Evolutionary conservation across 2,329 filamentous ascomycete genomes (phyloP).

Genomic region (Sordariomycetes sp.): DNA sequence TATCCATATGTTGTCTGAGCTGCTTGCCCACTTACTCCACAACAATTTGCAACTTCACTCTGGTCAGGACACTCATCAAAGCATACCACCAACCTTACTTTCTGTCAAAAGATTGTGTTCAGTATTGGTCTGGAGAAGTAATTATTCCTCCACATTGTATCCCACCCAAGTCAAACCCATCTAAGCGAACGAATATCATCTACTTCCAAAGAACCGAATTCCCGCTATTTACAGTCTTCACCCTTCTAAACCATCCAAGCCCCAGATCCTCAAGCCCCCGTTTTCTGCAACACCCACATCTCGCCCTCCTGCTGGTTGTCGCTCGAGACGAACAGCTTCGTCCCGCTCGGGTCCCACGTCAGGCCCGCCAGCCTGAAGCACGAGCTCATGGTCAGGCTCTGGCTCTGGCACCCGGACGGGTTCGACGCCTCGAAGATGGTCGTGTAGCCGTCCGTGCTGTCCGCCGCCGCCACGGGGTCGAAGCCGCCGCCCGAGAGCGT

Average conservation of each 20-base stretch:
- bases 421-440: slow-evolving; percentile 21
- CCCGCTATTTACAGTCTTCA: too few species aligned
- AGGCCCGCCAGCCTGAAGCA: slow-evolving; percentile 14
- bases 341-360: slow-evolving; percentile 10
- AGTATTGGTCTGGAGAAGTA: too few species aligned
- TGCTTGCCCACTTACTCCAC: too few species aligned
- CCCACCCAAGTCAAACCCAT: too few species aligned
- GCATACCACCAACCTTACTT: too few species aligned
- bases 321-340: slow-evolving; percentile 12
- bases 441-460: slow-evolving; percentile 16
- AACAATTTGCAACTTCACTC: too few species aligned
- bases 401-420: slow-evolving; percentile 10
- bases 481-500: slow-evolving; percentile 13
- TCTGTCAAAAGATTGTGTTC: too few species aligned
- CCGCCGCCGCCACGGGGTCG: slow-evolving; percentile 18
- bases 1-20: too few species aligned
- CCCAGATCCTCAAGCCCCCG: background rate
- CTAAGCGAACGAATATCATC: too few species aligned
- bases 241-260: background rate
- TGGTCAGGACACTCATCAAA: too few species aligned
- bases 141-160: too few species aligned
- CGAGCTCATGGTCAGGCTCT: slow-evolving; percentile 10
- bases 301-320: slow-evolving; percentile 13
- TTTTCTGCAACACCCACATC: slow-evolving; percentile 11
- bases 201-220: too few species aligned